Evolutionary conservation across 192 early-diverging fungal genomes (phyloP).

Genomic region (Physocladia obscura): DNA sequence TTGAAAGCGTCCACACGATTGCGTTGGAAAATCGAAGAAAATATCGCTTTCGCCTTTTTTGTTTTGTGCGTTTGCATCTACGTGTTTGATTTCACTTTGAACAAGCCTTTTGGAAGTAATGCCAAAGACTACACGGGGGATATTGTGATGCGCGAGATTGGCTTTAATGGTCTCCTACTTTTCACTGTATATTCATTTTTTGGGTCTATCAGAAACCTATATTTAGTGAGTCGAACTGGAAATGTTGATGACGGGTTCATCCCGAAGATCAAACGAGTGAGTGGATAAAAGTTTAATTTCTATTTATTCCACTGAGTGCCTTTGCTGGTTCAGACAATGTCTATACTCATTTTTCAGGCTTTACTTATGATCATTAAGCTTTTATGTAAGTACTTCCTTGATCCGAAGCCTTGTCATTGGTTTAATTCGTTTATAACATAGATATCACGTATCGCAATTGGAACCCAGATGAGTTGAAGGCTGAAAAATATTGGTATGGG

Average conservation of each 20-base stretch:
- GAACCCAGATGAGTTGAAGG: slow-evolving; percentile 7
- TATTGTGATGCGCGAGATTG: slow-evolving; percentile 6
- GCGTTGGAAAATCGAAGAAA: neutral
- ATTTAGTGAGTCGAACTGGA: neutral
- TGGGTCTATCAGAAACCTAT: neutral
- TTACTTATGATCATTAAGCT: slow-evolving; percentile 19
- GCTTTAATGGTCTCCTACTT: slow-evolving; percentile 13
- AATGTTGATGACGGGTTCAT: neutral
- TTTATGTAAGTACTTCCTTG: neutral
- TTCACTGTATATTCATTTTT: slow-evolving; percentile 15
- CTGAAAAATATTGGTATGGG: slow-evolving; percentile 7
- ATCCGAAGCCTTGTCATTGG: neutral
- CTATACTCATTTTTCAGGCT: slow-evolving; percentile 1
- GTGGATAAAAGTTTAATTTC: neutral
- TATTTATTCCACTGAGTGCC: neutral
- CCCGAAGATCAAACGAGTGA: neutral
- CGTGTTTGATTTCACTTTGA: slow-evolving; percentile 18
- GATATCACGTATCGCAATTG: slow-evolving; percentile 20
- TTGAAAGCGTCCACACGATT: neutral
- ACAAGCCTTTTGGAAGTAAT: slow-evolving; percentile 12
- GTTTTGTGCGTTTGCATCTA: neutral
- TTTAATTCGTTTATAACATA: no score
- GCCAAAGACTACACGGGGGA: slow-evolving; percentile 1
- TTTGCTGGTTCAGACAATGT: slow-evolving; percentile 3
- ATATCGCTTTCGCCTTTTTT: neutral